A percentile compares a stretch with the other conserved stretches of the same genome.
Evolutionary conservation across 1,284 basidiomycete species (phyloP).

Genomic region (Apiotrichum veenhuisii): DNA sequence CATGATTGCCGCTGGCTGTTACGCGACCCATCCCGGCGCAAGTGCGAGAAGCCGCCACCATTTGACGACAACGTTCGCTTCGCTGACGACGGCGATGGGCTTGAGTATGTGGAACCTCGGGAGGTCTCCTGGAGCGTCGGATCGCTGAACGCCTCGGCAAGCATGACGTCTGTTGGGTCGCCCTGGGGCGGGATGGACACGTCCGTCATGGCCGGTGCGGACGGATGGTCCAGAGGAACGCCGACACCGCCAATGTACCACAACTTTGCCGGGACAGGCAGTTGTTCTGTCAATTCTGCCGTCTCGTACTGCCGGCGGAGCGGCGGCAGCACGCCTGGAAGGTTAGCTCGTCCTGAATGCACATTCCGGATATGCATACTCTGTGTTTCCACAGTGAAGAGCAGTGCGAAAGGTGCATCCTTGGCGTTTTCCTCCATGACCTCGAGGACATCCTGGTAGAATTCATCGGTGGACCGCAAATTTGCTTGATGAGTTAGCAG

Average conservation of each 20-base stretch:
- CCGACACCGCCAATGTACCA: conserved; percentile 34
- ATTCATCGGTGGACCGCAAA: conserved; percentile 38
- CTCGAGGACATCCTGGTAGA: conserved; percentile 37
- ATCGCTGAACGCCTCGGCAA: conserved; percentile 9
- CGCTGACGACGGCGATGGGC: too few relatives aligned
- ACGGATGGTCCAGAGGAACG: conserved; percentile 39
- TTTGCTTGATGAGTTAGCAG: conserved; percentile 20
- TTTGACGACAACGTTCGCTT: too few relatives aligned
- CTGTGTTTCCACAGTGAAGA: conserved; percentile 19
- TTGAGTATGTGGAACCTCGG: too few relatives aligned
- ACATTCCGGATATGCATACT: background rate
- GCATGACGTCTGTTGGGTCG: conserved; percentile 4
- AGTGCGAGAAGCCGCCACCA: too few relatives aligned
- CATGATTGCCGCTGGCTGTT: background rate
- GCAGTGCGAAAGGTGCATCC: conserved; percentile 42
- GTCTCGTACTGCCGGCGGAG: background rate
- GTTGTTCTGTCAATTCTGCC: background rate
- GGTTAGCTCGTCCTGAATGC: background rate
- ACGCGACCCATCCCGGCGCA: background rate
- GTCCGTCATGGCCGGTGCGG: conserved; percentile 20
- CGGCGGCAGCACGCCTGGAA: background rate
- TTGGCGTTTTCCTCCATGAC: conserved; percentile 30
- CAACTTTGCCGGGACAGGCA: background rate
- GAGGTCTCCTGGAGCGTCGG: background rate
- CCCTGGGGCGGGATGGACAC: background rate